A percentile compares a stretch with the other conserved stretches of the same genome.
phyloP scores from a whole-genome alignment of 2,329 filamentous ascomycete species.

The Tolypocladium ophioglossoides region DNA sequence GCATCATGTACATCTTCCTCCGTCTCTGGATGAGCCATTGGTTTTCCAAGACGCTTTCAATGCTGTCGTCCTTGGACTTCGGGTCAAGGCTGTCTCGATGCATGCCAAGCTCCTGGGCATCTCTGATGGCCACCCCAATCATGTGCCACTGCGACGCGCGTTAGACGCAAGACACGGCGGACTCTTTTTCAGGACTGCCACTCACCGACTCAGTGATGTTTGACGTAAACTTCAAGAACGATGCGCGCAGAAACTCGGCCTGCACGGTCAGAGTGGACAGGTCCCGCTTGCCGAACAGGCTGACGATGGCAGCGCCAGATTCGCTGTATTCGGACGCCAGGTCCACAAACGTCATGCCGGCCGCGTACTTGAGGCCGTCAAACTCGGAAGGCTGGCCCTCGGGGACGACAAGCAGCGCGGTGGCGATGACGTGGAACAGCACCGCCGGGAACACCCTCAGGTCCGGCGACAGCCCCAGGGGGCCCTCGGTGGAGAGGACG shows the following conservation, averaged over 20 bases:
- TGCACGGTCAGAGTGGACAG: slow-evolving; percentile 46
- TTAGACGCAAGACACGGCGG: background rate
- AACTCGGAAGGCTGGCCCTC: slow-evolving; percentile 36
- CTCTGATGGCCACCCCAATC: slow-evolving; percentile 45
- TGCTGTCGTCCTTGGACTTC: slow-evolving; percentile 31
- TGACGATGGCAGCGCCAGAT: slow-evolving; percentile 40
- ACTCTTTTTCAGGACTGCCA: background rate
- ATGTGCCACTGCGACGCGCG: slow-evolving; percentile 36
- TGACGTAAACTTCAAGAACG: slow-evolving; percentile 48
- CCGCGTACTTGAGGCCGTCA: slow-evolving; percentile 46
- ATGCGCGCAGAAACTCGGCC: slow-evolving; percentile 44
- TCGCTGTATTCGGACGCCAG: slow-evolving; percentile 52
- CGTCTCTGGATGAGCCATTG: slow-evolving; percentile 48
- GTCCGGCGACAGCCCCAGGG: slow-evolving; percentile 37
- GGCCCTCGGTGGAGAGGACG: slow-evolving; percentile 36
- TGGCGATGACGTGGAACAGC: slow-evolving; percentile 47
- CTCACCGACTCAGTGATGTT: slow-evolving; percentile 45
- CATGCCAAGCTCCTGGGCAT: slow-evolving; percentile 53
- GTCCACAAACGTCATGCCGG: slow-evolving; percentile 49
- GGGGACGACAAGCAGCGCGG: slow-evolving; percentile 41
- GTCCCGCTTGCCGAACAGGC: slow-evolving; percentile 44
- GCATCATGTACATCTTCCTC: slow-evolving; percentile 44
- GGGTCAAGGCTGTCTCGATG: slow-evolving; percentile 44
- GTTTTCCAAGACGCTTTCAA: slow-evolving; percentile 41
- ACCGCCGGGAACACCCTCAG: slow-evolving; percentile 48